Evolutionary conservation across 1,284 basidiomycete genomes (phyloP), one percentile per base, ranked within the genome.

Genomic region (Boletus semigastroideus): DNA sequence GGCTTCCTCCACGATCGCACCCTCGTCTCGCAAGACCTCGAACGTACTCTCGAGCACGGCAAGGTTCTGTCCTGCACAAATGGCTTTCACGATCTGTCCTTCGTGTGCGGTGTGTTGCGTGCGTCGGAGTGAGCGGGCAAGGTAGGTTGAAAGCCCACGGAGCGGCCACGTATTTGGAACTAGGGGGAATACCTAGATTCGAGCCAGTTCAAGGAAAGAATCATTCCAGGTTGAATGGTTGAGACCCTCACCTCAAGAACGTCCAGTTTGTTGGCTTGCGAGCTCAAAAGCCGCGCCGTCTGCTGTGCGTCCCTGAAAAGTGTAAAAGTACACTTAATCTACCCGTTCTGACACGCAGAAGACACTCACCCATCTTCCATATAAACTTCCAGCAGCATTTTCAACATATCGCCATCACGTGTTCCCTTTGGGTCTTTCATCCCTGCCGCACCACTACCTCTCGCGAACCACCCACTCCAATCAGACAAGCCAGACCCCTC

Each of bases 201-300:
- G 34, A 27, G 22, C 8, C 22, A 37, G n/a, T 31, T 39, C 17
- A 5, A 38, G 46, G 17, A 45, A 10, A 14, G 17, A 22, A 5
- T n/a, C 8, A 44, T 39, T 12, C 30, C 12, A 38, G 13, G 34
- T 22, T 40, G 22, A 38, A 22, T 28, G 48, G 50, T 28, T 50
- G 31, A 43, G 7, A 3, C 17, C 25, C 83, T 61, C 61, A 94
- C 91, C 65, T 92, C 87, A 16, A 84, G 59, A 2, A 84, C 78
- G 61, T 94, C 90, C 31, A 95, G 75, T 61, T 86, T 87, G 55
- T 84, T 77, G 3, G 86, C 87, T 65, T 94, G 92, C 1, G 92
- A 83, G 63, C 88, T 86, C 19, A 96, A 72, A 22, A 95, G 70
- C 33, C 77, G 77, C 4, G 88, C 79, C 0, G 88, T 83, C 20